Evolutionary conservation across 2,329 filamentous ascomycete genomes (phyloP).

Genomic region (Pseudocercospora macadamiae): DNA sequence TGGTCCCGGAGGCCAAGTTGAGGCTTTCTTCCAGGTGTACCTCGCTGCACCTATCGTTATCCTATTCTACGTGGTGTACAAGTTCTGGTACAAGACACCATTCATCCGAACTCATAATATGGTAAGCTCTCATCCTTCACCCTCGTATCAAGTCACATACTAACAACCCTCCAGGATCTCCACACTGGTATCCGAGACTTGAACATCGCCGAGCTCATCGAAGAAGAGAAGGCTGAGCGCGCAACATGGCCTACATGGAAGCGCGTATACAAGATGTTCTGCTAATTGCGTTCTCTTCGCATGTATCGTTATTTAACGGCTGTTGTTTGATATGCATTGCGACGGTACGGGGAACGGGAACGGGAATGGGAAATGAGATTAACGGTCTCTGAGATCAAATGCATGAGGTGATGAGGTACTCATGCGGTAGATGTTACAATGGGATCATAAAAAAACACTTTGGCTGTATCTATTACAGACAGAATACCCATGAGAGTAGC

Average conservation of each 20-base stretch:
- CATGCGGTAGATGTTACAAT: neutral
- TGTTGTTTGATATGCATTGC: conserved; percentile 1
- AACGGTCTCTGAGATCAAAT: neutral
- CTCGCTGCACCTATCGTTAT: conserved; percentile 40
- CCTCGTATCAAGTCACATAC: neutral
- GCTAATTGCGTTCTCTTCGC: conserved; percentile 33
- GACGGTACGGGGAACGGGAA: too few species aligned
- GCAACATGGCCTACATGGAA: conserved; percentile 55
- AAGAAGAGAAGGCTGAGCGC: conserved; percentile 77
- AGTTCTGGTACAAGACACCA: conserved; percentile 32
- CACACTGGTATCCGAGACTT: conserved; percentile 83
- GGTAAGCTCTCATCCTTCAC: conserved; percentile 33
- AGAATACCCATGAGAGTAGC: too few species aligned
- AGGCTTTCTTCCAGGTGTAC: conserved; percentile 37
- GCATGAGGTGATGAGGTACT: neutral
- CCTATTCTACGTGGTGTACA: conserved; percentile 38
- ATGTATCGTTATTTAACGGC: neutral
- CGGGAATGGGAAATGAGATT: neutral
- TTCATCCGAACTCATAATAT: conserved; percentile 72
- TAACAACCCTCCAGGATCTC: conserved; percentile 58
- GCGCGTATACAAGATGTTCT: conserved; percentile 53
- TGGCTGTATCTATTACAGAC: too few species aligned
- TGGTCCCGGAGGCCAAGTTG: conserved; percentile 21
- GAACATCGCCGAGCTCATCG: conserved; percentile 75
- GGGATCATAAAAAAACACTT: too few species aligned